phyloP scores from a whole-genome alignment of 2,329 filamentous ascomycete species.

The Aspergillus sp. region DNA sequence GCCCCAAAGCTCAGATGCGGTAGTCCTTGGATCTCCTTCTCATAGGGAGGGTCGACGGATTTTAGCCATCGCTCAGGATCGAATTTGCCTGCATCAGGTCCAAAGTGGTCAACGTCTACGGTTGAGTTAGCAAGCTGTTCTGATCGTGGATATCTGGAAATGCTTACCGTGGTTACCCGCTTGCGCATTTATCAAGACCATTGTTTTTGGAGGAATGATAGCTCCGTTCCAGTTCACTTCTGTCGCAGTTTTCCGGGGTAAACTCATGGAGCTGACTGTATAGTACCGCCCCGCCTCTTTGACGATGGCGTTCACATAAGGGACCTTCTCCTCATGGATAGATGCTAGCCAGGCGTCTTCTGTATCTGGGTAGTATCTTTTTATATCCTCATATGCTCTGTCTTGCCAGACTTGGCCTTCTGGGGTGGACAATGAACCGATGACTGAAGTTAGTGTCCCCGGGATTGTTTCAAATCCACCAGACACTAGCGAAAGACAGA shows the following conservation, averaged over 20 bases:
- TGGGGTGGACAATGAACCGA: constrained; percentile 66
- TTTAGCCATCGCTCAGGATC: constrained; percentile 67
- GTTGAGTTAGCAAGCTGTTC: not conserved
- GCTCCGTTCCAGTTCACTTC: constrained; percentile 67
- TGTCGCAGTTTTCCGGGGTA: constrained; percentile 68
- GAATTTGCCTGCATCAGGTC: constrained; percentile 58
- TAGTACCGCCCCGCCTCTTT: constrained; percentile 75
- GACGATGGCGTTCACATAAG: constrained; percentile 71
- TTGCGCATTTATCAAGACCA: constrained; percentile 75
- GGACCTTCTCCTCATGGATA: constrained; percentile 68
- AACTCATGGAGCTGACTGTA: constrained; percentile 71
- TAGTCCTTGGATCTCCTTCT: constrained; percentile 52
- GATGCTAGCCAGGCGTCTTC: constrained; percentile 69
- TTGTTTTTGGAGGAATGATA: constrained; percentile 69
- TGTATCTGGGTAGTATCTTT: constrained; percentile 62
- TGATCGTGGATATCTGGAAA: not conserved
- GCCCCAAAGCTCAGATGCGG: constrained; percentile 61
- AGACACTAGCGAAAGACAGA: constrained; percentile 74
- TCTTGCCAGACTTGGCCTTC: constrained; percentile 68
- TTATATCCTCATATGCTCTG: constrained; percentile 67
- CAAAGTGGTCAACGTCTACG: constrained; percentile 62
- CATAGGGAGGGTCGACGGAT: constrained; percentile 37
- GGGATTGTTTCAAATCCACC: constrained; percentile 77
- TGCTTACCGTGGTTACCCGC: constrained; percentile 61
- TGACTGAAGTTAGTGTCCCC: constrained; percentile 70